These are phyloP conservation scores for Didymellaceae sp. DNA, from an alignment of 2,329 filamentous ascomycete species.

Conservation along the genomic window DNA sequence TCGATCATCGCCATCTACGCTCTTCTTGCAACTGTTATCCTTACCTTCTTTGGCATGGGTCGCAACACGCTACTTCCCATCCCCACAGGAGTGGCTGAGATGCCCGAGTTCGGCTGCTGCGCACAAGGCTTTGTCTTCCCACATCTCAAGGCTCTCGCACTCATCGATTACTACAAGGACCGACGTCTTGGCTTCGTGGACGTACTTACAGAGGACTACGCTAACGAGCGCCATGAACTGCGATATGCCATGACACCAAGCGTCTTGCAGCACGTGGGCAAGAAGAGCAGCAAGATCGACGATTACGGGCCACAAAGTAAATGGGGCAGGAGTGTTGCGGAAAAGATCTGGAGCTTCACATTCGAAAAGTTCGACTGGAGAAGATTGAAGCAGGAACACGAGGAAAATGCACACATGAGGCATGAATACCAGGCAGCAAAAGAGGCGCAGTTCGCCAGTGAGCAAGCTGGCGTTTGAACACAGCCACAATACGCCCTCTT, in stretches of 20 bases:
- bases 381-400: conserved; percentile 39
- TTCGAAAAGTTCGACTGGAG: conserved; percentile 45
- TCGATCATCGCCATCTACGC: conserved; percentile 29
- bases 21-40: conserved; percentile 19
- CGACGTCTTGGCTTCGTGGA: conserved; percentile 48
- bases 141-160: conserved; percentile 34
- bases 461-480: conserved; percentile 11
- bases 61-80: conserved; percentile 48
- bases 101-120: conserved; percentile 54
- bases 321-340: conserved; percentile 38
- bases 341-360: conserved; percentile 51
- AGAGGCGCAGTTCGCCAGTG: conserved; percentile 9
- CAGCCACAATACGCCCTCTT: no score
- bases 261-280: conserved; percentile 54
- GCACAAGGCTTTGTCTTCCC: conserved; percentile 55
- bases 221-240: conserved; percentile 46
- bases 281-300: conserved; percentile 48
- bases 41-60: conserved; percentile 52
- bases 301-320: conserved; percentile 34
- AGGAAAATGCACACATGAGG: conserved; percentile 13
- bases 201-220: conserved; percentile 52
- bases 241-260: conserved; percentile 53
- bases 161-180: conserved; percentile 43
- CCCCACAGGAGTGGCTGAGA: conserved; percentile 47
- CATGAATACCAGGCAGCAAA: conserved; percentile 8